Base-by-base conservation (phyloP, 192 early-diverging fungal species). In the Entomortierella lignicola region DNA sequence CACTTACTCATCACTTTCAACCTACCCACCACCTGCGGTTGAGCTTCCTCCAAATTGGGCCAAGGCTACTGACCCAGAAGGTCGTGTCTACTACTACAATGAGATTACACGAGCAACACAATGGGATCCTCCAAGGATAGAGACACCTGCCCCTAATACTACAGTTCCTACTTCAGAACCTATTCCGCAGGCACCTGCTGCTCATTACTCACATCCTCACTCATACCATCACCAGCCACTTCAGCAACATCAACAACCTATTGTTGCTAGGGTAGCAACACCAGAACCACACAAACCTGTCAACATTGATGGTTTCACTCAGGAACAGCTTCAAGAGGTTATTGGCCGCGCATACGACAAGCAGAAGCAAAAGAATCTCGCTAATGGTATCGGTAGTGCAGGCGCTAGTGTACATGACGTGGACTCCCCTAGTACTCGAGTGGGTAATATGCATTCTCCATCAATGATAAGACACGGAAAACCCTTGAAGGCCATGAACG, bases 1-100 rank as follows among this genome's bases (percentile, higher is more conserved):
- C 42, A 1, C 39, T 17, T 70, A 61, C 25, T 13, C 52, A 8
- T 58, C 63, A 17, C 25, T 61, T 17, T 21, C 74, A 13, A 42
- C 18, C n/a, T 59, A 57, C 20, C 62, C 62, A 17, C 41, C 58
- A 29, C 52, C 69, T 25, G 50, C 56, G 13, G 43, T 52, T 17
- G 75, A 81, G 52, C 68, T 88, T 17, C 85, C 88, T 20, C 75
- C 81, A 17, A 82, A 86, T 44, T 89, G 88, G 88, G 62, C 70
- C 25, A 79, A 69, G 41, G 83, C 85, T 13, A 71, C 34, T 2
- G 77, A 84, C 58, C 56, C 82, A 12, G 83, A 87, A 26, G 85
- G 85, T 11, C 69, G 69, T 12, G 60, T 84, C 4, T 89, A 88
- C 41, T 88, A 88, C 60, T 88, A 85, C 57, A 85, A 90, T 61